Evolutionary conservation across 495 filamentous ascomycete species (phyloP), one percentile per base, ranked within the genome.

Genomic region (Aspergillus sparsus): DNA sequence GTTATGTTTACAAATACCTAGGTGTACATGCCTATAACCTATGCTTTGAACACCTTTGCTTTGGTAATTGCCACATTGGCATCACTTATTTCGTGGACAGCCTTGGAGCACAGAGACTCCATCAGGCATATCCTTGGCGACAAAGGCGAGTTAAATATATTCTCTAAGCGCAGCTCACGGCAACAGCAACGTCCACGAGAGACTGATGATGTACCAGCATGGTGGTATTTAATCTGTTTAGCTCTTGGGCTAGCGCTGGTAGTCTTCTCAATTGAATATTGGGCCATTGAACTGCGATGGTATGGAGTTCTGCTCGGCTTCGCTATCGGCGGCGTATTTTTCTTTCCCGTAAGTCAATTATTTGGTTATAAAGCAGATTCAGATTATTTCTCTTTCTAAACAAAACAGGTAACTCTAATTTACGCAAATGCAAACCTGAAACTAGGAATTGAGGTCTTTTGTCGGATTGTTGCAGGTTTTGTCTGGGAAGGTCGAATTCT

Each of bases 401-500:
- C n/a, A n/a, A n/a, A n/a, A 56, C 85, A 91, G 52, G 88, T 91
- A 61, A 90, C 90, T 51, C 89, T 93, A 49, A 87, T 93, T 53
- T 93, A 90, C 84, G 91, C 89, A 7, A 91, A 92, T 54, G 89
- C 91, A 31, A 94, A 93, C 67, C 87, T 91, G 49, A 89, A 92
- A 67, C 88, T 83, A 66, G 88, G 83, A 65, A 87, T 92, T 66
- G 93, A 90, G 68, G 81, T 92, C 61, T 71, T 72, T 41, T 92
- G 91, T 71, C 89, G 93, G 65, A 83, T 94, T 46, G 85, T 93
- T 53, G 90, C 88, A 31, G 91, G 91, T 21, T 83, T 80, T 42
- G 71, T 90, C 18, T 94, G 93, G 65, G 89, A 90, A 10, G 90
- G 91, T 15, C 85, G 87, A 27, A 89, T 90, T 36, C 92, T 95